Conservation (phyloP, 306 rosid genomes). For the Lathyrus aphaca region DNA sequence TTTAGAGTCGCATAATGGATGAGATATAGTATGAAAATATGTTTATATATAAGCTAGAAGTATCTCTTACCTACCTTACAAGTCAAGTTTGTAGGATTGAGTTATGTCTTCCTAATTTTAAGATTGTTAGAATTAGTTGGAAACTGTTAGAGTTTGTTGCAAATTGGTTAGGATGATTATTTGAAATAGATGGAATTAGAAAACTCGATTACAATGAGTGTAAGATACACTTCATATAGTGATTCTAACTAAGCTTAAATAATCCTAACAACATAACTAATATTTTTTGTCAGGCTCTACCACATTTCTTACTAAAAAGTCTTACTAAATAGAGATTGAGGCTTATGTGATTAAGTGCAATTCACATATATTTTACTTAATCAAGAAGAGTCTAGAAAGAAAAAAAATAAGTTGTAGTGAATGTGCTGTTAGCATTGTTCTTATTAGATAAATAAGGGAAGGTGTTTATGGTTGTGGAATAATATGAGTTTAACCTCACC, state of each 20-base stretch:
- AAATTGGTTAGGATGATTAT: background rate
- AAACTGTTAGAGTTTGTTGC: background rate
- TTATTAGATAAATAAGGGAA: background rate
- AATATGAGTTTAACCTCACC: constrained; percentile 1
- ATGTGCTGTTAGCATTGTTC: background rate
- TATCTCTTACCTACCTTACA: background rate
- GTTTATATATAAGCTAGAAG: background rate
- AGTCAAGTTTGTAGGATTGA: background rate
- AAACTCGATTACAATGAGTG: no score
- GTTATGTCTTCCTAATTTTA: background rate
- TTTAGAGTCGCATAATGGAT: background rate
- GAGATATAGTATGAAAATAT: background rate
- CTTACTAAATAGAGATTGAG: background rate
- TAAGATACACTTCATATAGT: no score
- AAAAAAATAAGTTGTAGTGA: background rate
- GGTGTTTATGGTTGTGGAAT: background rate
- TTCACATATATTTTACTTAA: background rate
- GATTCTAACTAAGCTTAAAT: no score
- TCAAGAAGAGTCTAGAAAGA: background rate
- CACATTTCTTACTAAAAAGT: background rate
- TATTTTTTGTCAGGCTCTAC: background rate
- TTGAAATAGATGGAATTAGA: no score
- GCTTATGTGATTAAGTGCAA: no score
- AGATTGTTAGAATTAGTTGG: background rate
- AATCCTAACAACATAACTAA: no score